A percentile compares a stretch with the other conserved stretches of the same genome.
Evolutionary conservation across 2,329 filamentous ascomycete species (phyloP).

Genomic region (Fusarium sp.): DNA sequence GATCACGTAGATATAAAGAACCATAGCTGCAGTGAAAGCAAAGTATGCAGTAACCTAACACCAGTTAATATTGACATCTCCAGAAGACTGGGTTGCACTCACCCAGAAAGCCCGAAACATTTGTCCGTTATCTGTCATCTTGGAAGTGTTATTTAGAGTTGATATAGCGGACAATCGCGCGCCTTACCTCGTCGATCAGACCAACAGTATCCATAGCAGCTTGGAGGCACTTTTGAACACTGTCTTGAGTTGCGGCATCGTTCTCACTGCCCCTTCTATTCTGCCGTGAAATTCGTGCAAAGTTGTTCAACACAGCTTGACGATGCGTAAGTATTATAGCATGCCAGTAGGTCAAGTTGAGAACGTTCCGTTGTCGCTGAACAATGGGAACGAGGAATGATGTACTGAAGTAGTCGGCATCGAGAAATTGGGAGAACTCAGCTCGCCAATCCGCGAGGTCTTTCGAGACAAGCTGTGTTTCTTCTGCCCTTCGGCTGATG

Average conservation of each 20-base stretch:
- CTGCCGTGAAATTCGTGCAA: conserved; percentile 38
- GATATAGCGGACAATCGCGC: no score
- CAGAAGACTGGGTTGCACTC: accelerated
- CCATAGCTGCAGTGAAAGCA: conserved; percentile 42
- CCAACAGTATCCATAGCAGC: conserved; percentile 40
- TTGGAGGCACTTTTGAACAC: conserved; percentile 36
- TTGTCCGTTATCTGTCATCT: conserved; percentile 36
- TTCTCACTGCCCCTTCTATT: not conserved
- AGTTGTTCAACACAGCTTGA: conserved; percentile 53
- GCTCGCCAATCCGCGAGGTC: conserved; percentile 52
- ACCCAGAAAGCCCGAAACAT: conserved; percentile 45
- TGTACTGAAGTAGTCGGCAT: conserved; percentile 52
- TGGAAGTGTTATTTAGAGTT: no score
- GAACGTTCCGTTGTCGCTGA: conserved; percentile 55
- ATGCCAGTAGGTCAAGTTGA: conserved; percentile 58
- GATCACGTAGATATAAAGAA: conserved; percentile 45
- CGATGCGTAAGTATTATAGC: conserved; percentile 55
- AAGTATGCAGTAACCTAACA: conserved; percentile 42
- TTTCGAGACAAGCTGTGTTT: conserved; percentile 47
- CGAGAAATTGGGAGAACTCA: conserved; percentile 52
- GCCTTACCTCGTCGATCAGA: conserved; percentile 28
- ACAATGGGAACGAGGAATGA: conserved; percentile 54
- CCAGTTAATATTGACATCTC: not conserved
- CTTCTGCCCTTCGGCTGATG: not conserved
- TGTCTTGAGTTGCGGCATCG: conserved; percentile 25